Conservation (phyloP, 768 basidiomycete species). For the Mrakia frigida region DNA sequence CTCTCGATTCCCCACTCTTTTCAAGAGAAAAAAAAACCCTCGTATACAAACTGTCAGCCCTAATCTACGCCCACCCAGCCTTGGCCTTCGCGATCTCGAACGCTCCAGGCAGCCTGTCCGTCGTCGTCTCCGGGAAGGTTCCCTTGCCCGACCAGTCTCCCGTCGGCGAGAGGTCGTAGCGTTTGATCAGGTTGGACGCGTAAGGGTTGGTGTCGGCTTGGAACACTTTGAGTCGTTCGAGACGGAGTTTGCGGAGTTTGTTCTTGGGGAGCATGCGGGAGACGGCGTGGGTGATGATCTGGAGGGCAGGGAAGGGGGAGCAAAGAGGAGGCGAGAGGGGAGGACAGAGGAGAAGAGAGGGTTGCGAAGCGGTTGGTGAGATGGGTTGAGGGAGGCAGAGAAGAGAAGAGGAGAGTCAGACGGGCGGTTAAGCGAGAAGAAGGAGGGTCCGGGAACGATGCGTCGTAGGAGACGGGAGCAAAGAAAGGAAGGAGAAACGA, state of each 20-base stretch:
- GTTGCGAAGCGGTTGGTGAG: background rate
- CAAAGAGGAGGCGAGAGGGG: no score
- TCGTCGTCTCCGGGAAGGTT: background rate
- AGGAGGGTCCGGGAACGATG: background rate
- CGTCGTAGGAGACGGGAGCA: background rate
- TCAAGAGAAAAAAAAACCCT: no score
- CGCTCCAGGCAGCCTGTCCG: constrained; percentile 5
- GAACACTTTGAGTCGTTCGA: constrained; percentile 85
- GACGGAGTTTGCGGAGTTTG: constrained; percentile 78
- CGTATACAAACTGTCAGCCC: background rate
- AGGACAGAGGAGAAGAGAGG: background rate
- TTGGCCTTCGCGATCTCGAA: background rate
- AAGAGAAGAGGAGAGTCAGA: background rate
- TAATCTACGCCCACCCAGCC: background rate
- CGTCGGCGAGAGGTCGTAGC: constrained; percentile 55
- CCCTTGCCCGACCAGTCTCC: constrained; percentile 24
- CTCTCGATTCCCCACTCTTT: no score
- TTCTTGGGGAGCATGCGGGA: constrained; percentile 99
- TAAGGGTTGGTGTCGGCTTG: constrained; percentile 63
- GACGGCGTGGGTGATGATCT: constrained; percentile 95
- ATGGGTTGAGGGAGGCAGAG: background rate
- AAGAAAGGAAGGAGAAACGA: background rate
- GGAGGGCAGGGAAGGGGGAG: no score
- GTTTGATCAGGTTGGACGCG: constrained; percentile 67
- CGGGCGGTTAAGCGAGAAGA: background rate